Conservation (phyloP, 2,329 filamentous ascomycete species). For the Westerdykella aurantiaca region DNA sequence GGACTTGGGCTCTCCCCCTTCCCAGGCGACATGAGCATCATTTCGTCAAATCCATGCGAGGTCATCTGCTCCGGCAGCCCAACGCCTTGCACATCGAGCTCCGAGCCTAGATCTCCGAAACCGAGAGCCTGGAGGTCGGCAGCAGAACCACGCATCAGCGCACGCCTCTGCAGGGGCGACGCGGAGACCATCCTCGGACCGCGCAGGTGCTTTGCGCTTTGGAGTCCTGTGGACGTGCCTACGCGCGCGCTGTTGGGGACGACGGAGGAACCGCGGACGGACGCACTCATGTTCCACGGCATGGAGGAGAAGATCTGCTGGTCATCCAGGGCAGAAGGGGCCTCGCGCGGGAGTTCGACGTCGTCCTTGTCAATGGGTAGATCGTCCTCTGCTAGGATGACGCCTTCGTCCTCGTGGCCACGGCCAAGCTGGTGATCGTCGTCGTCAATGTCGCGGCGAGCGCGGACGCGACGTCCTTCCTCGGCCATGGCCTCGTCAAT, state of each 20-base stretch:
- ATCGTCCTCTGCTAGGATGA: conserved; percentile 18
- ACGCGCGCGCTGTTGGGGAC: conserved; percentile 39
- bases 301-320: conserved; percentile 59
- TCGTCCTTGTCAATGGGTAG: conserved; percentile 29
- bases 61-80: background rate
- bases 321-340: conserved; percentile 60
- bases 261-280: conserved; percentile 47
- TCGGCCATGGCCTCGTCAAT: conserved; percentile 31
- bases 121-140: conserved; percentile 18
- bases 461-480: conserved; percentile 31
- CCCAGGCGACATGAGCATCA: background rate
- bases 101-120: background rate
- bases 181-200: conserved; percentile 53
- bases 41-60: background rate
- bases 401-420: conserved; percentile 31
- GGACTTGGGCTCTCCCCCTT: background rate
- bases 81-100: background rate
- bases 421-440: conserved; percentile 25
- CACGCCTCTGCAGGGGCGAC: conserved; percentile 55
- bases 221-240: conserved; percentile 30
- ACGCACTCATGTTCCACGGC: conserved; percentile 62
- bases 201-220: conserved; percentile 29
- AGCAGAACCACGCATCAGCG: background rate
- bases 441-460: conserved; percentile 27
- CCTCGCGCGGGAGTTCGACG: conserved; percentile 66